A percentile compares a stretch with the other conserved stretches of the same genome.
Evolutionary conservation across 306 rosid genomes (phyloP).

Genomic region (Oxytropis ochrocephala): DNA sequence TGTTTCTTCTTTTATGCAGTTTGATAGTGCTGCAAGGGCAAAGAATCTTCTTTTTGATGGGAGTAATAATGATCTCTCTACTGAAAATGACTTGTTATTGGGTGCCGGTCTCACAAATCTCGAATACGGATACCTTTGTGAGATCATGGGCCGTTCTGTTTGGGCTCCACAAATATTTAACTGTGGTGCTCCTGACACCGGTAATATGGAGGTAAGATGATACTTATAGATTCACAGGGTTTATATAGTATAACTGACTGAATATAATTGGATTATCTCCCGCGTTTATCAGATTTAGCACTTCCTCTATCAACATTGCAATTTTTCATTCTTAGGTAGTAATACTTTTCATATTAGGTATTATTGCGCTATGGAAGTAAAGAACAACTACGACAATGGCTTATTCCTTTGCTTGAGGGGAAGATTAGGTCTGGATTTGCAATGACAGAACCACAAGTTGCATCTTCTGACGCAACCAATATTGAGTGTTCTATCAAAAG

Average conservation of each 20-base stretch:
- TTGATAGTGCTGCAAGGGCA: constrained; percentile 90
- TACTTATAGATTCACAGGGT: constrained; percentile 6
- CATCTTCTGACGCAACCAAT: constrained; percentile 94
- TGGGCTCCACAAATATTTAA: constrained; percentile 98
- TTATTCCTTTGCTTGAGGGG: constrained; percentile 90
- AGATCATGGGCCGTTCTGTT: constrained; percentile 86
- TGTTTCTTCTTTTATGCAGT: constrained; percentile 43
- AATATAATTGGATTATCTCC: constrained; percentile 6
- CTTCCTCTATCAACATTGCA: background rate
- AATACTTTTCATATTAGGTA: constrained; percentile 51
- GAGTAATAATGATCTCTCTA: constrained; percentile 35
- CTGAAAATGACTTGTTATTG: constrained; percentile 44
- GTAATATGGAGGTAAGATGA: constrained; percentile 91
- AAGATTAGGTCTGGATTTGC: constrained; percentile 91
- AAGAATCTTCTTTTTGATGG: constrained; percentile 54
- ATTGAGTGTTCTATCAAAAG: constrained; percentile 83
- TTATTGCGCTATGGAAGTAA: constrained; percentile 80
- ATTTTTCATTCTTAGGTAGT: constrained; percentile 14
- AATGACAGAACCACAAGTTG: constrained; percentile 91
- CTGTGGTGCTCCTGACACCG: constrained; percentile 94
- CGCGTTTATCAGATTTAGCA: background rate
- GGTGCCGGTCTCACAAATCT: constrained; percentile 95
- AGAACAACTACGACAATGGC: constrained; percentile 78
- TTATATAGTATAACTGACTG: constrained; percentile 9
- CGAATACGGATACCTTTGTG: constrained; percentile 95